A percentile compares a stretch with the other conserved stretches of the same genome.
Evolutionary conservation across 441 rosid species (phyloP).

Genomic region (Populus trichocarpa): DNA sequence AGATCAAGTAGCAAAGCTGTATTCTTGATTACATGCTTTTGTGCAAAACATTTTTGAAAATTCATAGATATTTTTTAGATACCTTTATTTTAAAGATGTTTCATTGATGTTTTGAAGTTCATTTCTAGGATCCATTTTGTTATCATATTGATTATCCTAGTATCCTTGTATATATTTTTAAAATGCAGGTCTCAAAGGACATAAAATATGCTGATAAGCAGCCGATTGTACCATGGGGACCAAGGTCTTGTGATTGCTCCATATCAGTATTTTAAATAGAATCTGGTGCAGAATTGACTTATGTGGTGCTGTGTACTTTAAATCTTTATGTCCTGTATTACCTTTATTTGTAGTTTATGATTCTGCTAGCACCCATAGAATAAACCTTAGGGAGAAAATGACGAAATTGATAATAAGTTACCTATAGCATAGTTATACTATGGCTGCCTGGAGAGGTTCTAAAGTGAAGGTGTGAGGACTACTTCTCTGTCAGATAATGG

Average conservation of each 20-base stretch:
- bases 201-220: conserved; percentile 93
- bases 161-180: conserved; percentile 8
- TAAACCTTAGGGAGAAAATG: conserved; percentile 3
- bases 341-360: not conserved
- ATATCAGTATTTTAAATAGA: conserved; percentile 1
- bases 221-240: conserved; percentile 97
- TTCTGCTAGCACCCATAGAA: conserved; percentile 3
- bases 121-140: not conserved
- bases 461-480: not conserved
- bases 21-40: not conserved
- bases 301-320: not conserved
- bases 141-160: conserved; percentile 6
- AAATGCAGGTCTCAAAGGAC: conserved; percentile 86
- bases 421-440: not conserved
- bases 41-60: not conserved
- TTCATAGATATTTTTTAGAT: not conserved
- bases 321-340: not conserved
- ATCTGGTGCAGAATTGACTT: not conserved
- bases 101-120: not conserved
- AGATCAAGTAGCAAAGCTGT: not conserved
- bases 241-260: conserved; percentile 49
- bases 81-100: not conserved
- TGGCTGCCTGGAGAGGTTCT: not conserved
- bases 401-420: not conserved
- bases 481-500: not conserved